These are phyloP conservation scores for Neopestalotiopsis sp. DNA, from an alignment of 2,329 filamentous ascomycete species.

Conservation along the genomic window DNA sequence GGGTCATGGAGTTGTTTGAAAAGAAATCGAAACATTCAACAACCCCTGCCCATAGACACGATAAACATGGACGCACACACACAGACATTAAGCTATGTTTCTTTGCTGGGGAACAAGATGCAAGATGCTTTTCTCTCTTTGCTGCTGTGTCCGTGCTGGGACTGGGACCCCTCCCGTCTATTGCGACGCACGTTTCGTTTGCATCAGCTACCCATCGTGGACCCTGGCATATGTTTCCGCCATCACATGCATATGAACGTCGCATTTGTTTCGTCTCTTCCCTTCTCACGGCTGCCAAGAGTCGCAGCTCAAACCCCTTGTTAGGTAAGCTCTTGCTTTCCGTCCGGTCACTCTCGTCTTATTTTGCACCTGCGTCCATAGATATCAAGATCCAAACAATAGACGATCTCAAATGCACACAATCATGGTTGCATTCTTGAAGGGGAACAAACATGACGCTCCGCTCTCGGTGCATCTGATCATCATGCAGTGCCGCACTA, in stretches of 20 bases:
- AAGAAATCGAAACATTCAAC: not conserved
- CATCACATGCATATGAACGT: not conserved
- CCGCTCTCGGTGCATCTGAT: too few species aligned
- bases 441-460: too few species aligned
- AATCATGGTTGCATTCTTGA: too few species aligned
- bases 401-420: too few species aligned
- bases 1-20: not conserved
- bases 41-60: not conserved
- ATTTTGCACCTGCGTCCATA: not conserved
- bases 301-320: not conserved
- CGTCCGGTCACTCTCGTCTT: not conserved
- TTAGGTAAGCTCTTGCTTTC: not conserved
- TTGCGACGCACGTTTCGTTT: conserved; percentile 2
- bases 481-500: too few species aligned
- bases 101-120: not conserved
- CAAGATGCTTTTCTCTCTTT: not conserved
- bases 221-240: not conserved
- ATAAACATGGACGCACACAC: not conserved
- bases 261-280: not conserved
- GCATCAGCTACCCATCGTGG: not conserved
- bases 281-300: not conserved
- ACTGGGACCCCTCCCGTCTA: not conserved
- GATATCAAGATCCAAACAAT: too few species aligned
- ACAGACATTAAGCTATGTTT: conserved; percentile 2
- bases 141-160: not conserved